Conservation (phyloP, 768 basidiomycete species). For the Pholiota molesta region DNA sequence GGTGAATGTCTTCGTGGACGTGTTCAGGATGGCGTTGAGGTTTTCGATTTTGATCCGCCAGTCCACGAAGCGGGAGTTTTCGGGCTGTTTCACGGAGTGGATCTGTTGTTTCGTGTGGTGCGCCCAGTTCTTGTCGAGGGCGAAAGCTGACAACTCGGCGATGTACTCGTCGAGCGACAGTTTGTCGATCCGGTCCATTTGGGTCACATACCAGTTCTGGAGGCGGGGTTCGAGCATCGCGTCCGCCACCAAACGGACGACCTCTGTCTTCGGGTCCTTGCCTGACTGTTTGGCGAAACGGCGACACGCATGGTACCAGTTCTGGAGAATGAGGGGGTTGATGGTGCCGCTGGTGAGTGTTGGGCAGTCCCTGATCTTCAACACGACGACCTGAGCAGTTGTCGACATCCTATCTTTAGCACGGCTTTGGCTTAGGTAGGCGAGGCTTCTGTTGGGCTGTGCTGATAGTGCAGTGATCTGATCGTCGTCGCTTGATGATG, state of each 20-base stretch:
- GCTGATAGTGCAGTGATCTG: neutral
- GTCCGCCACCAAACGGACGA: neutral
- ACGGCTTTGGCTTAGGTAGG: neutral
- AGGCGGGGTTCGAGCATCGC: neutral
- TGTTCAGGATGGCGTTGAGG: no score
- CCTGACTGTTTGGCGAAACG: neutral
- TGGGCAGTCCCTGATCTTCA: neutral
- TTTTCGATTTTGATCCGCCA: neutral
- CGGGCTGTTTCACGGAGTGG: neutral
- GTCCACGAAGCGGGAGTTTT: neutral
- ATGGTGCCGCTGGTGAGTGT: neutral
- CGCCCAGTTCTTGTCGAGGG: neutral
- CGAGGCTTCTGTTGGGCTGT: neutral
- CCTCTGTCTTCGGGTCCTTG: slow-evolving; percentile 1
- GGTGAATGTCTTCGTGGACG: neutral
- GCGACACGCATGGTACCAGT: slow-evolving; percentile 1
- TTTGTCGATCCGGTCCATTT: neutral
- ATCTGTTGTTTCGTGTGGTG: neutral
- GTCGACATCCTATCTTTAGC: neutral
- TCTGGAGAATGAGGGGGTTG: neutral
- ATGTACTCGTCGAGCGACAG: neutral
- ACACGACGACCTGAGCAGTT: neutral
- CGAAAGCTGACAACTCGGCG: neutral
- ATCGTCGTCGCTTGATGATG: neutral
- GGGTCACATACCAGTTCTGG: neutral